Evolutionary conservation across 768 basidiomycete genomes (phyloP), one percentile per base, ranked within the genome.

Genomic region (Lactifluus pinguis): DNA sequence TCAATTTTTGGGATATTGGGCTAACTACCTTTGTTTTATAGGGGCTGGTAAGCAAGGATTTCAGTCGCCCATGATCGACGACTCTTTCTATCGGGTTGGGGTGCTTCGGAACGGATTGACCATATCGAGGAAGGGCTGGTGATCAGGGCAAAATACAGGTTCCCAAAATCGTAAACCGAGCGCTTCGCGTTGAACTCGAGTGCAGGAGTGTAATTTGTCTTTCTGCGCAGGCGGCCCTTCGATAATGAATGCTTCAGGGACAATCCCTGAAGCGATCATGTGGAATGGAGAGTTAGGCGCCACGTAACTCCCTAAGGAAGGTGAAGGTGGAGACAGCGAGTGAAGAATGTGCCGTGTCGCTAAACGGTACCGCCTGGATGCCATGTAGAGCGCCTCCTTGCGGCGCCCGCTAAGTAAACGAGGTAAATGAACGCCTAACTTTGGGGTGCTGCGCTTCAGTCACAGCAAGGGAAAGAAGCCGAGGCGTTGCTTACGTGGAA

Each of bases 1-100:
- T 4, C 15, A 15, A 11, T 48, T 59, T 59, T 60, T 19, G 56
- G 38, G 62, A 8, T 15, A 9, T 13, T 48, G 36, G 11, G 39
- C 11, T 25, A 48, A 45, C 49, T 54, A 17, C 25, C 19, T 4
- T 47, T 25, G 11, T 15, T 21, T 21, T 72, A 70, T 75, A 81
- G 81, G 82, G 87, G 75, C 75, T 60, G 84, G 85, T 0, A 38
- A 74, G 59, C 87, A 89, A 73, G 87, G 87, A 0, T 89, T 89
- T 80, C 86, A 84, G 63, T 83, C 77, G 0, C 85, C 85, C 6
- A 86, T 87, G 25, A 25, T 25, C 25, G 25, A 25, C 25, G 25
- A 25, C 25, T 25, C 25, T 25, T 25, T 25, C 25, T 25, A 25
- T 25, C 25, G 25, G 25, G 25, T 25, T 25, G 25, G 25, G 25